Evolutionary conservation across 2,329 filamentous ascomycete genomes (phyloP), one percentile per base, ranked within the genome.

Genomic region (Aspergillus calidoustus): DNA sequence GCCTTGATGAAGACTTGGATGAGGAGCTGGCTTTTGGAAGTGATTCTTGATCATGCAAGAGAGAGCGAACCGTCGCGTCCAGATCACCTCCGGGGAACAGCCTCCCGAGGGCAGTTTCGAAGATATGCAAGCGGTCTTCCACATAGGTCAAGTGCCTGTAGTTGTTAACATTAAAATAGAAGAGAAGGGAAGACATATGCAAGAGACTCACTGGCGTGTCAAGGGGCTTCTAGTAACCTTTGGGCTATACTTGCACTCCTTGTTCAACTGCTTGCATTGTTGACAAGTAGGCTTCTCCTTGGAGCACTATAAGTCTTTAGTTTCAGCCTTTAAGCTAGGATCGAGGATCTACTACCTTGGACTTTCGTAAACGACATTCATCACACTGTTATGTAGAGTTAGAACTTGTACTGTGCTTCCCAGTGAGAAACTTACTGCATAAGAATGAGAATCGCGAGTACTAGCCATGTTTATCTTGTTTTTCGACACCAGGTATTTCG

Each of bases 171-270:
- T 25, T n/a, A 54, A 1, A 48, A 17, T 46, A 52, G 6, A 28
- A 50, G 17, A n/a, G 22, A 48, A 48, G 13, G 17, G 17, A 34
- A 47, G 38, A 25, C 13, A 13, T n/a, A 30, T 22, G 44, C 8
- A 31, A 23, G 52, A 38, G 52, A 71, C 75, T 70, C 68, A 79
- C 75, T 79, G 76, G 61, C 78, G 69, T 34, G 78, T 80, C 55
- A 80, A 68, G 47, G 78, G 77, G 55, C 77, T 80, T 52, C 78
- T 70, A 47, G 72, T 72, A n/a, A 78, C 66, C 65, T 78, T 79
- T 2, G 76, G 77, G 57, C 78, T 79, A 65, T 80, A 80, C 30
- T 73, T 72, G 69, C 78, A 80, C 61, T 77, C 71, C 62, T 77
- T 77, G 57, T 73, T 72, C 55, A 79, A 64, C 59, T 79, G 77